Base-by-base conservation (phyloP, 208 protist species). In the Porcisia hertigi region DNA sequence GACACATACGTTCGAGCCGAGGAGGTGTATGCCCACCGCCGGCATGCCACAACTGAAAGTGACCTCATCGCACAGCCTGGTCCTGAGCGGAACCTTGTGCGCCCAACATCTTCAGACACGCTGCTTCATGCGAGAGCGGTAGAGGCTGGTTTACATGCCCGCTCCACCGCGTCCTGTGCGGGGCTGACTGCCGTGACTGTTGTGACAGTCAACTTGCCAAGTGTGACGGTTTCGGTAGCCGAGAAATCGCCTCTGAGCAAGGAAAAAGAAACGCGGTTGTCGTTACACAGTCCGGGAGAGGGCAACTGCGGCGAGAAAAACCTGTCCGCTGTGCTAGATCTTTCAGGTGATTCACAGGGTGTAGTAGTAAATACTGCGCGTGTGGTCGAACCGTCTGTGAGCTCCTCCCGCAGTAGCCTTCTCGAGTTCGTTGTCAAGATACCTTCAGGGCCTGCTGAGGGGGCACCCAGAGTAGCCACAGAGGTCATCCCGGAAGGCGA, bases 391-490 rank as follows among this genome's bases (percentile, higher is more conserved):
- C 49, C 8, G 16, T 70, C 62, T 20, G 59, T 43, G 59, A 58
- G 49, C 11, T 80, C 76, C n/a, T 80, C 76, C 4, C 16, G 53
- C 11, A 75, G 47, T 3, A 53, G 71, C 62, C 75, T 54, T 45
- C 34, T 18, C 9, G 76, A 72, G 62, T 80, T 80, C 53, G 76
- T 75, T 6, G 52, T 23, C 8, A 18, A 30, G 23, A 57, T 11
- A 30, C 45, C 45, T 9, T n/a, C 23, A 11, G 6, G 0, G 41
- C 20, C 41, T 49, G 4, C 41, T 23, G 4, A 67, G 2, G 39
- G 45, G 8, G 41, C 62, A 49, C 36, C 23, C 23, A 41, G 25
- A 20, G 62, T 18, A 34, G 62, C 62, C 23, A n/a, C 20, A 25
- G 62, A 43, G 25, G 45, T 49, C 20, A 11, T 8, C 11, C 9